Base-by-base conservation (phyloP, 495 filamentous ascomycete genomes). In the Tricharina praecox region DNA sequence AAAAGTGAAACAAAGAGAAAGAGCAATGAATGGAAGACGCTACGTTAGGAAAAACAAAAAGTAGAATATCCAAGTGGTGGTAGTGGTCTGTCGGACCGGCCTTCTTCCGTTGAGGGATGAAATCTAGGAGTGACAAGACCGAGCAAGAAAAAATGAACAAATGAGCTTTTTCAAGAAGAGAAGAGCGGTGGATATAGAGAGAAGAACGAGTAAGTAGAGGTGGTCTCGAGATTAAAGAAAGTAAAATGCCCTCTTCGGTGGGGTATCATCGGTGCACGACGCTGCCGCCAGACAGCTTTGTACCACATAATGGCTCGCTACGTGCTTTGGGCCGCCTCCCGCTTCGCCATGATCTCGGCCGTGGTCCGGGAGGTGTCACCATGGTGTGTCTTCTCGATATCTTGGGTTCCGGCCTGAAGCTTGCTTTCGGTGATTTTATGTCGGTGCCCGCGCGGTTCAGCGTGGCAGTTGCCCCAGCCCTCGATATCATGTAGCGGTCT, bases 361-460 rank as follows among this genome's bases (percentile, higher is more conserved):
- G 21, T 9, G 40, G 20, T 28, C 30, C 35, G 8, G 43, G 43
- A n/a, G 43, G 11, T 3, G 28, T 19, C 2, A 46, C n/a, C 3
- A 46, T 35, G 7, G 43, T 46, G 23, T 46, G 43, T 21, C 43
- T 9, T 46, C 43, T 46, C 2, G 20, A 15, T n/a, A 46, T 33
- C 4, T 35, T n/a, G 4, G 20, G 39, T 46, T 26, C 25, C 2
- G 41, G n/a, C n/a, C 19, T 15, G 28, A 11, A 8, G 24, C 13
- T 30, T 24, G 8, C 20, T 13, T 39, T 43, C 7, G 20, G 5
- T 28, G 20, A 4, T 10, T 21, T 7, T 16, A 8, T 23, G 20
- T 16, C 7, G 3, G 20, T 4, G 11, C 25, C 24, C 7, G 39
- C 24, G 10, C 4, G 39, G 5, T 43, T 9, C 7, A 5, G 39